These are phyloP conservation scores for Alisma plantagoaquatica DNA, from an alignment of 106 monocot genomes.

Conservation along the genomic window DNA sequence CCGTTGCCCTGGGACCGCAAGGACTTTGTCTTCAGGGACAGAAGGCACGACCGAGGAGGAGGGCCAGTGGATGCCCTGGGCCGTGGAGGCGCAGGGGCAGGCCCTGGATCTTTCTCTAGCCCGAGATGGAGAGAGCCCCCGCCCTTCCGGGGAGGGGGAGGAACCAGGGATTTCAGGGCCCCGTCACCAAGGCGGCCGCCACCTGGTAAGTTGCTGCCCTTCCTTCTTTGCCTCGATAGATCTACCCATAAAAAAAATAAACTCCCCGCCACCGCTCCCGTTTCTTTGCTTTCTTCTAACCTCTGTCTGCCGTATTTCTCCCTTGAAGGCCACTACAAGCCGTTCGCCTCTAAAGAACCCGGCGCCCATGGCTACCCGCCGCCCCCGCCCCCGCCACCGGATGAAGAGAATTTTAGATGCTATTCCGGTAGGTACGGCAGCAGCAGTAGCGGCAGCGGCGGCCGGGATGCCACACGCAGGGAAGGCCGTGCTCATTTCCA, in stretches of 20 bases:
- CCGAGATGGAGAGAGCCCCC: too few relatives aligned
- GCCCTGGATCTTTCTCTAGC: too few relatives aligned
- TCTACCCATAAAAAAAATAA: too few relatives aligned
- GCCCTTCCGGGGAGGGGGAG: too few relatives aligned
- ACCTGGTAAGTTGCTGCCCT: slow-evolving; percentile 18
- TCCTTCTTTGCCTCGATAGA: background rate
- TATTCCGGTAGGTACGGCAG: slow-evolving; percentile 35
- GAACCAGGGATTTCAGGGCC: slow-evolving; percentile 31
- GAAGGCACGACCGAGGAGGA: slow-evolving; percentile 54
- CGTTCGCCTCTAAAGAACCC: slow-evolving; percentile 42
- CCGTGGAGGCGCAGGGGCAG: slow-evolving; percentile 24
- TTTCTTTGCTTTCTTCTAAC: slow-evolving; percentile 1
- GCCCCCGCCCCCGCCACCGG: slow-evolving; percentile 46
- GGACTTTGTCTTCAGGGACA: slow-evolving; percentile 50
- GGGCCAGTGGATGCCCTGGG: slow-evolving; percentile 15
- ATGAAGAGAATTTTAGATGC: slow-evolving; percentile 37
- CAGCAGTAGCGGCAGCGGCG: slow-evolving; percentile 16
- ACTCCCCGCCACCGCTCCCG: too few relatives aligned
- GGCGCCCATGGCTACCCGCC: slow-evolving; percentile 21
- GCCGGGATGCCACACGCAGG: too few relatives aligned
- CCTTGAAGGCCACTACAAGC: slow-evolving; percentile 45
- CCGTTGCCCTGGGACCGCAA: slow-evolving; percentile 65
- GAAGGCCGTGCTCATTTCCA: slow-evolving; percentile 35
- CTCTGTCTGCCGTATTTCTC: background rate
- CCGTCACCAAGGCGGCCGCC: slow-evolving; percentile 53